phyloP scores from a whole-genome alignment of 129 eudicot genomes.

The Rutidosis leptorrhynchoides region DNA sequence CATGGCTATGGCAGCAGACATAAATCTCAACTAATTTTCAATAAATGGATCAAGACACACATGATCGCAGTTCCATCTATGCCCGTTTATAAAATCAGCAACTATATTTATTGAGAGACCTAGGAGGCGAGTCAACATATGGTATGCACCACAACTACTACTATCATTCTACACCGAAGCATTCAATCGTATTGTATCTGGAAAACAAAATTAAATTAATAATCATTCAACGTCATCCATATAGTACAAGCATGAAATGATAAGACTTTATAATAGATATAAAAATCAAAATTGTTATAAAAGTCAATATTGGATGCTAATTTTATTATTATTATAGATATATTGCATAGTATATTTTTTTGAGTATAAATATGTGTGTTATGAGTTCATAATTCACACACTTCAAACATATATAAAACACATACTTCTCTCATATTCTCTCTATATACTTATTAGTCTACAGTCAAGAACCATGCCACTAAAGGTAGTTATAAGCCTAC shows the following conservation, averaged over 20 bases:
- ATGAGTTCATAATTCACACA: too few species aligned
- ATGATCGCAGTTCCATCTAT: constrained; percentile 40
- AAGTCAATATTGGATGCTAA: too few species aligned
- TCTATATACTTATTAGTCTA: too few species aligned
- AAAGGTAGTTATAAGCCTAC: too few species aligned
- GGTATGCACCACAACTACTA: constrained; percentile 1
- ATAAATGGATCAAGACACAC: constrained; percentile 40
- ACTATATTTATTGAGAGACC: constrained; percentile 15
- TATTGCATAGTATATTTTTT: too few species aligned
- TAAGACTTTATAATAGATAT: background rate
- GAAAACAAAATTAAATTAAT: constrained; percentile 21
- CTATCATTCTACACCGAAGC: constrained; percentile 8
- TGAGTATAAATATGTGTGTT: too few species aligned
- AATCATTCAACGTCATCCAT: background rate
- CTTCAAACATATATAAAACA: too few species aligned
- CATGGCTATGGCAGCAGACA: constrained; percentile 41
- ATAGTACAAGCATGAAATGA: background rate
- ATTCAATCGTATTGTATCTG: constrained; percentile 21
- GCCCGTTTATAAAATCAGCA: constrained; percentile 38
- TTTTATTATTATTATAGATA: too few species aligned
- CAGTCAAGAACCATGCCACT: too few species aligned
- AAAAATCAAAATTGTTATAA: constrained; percentile 11
- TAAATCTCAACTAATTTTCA: constrained; percentile 36
- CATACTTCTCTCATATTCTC: too few species aligned
- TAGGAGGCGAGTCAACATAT: constrained; percentile 25